Conservation (phyloP, 2,329 filamentous ascomycete species). For the Nothopassalora personata region DNA sequence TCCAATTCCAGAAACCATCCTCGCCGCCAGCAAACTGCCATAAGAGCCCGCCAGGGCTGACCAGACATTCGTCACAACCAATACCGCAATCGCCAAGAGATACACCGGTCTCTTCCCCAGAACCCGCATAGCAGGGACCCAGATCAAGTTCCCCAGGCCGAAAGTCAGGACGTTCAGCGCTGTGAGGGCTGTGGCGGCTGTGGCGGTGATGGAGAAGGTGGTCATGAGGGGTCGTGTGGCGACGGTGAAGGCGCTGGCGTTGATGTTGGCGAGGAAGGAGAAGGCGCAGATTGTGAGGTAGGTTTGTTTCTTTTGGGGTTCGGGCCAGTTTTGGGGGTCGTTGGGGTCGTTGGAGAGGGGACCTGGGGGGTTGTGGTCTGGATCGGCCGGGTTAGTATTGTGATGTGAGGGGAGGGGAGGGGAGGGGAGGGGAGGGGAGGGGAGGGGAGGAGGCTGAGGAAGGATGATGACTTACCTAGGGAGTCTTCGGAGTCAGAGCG, state of each 20-base stretch:
- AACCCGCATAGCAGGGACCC: conserved; percentile 30
- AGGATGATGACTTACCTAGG: no score
- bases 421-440: no score
- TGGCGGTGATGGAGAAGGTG: conserved; percentile 27
- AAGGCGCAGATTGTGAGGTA: conserved; percentile 37
- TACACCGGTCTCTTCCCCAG: conserved; percentile 38
- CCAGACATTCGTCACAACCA: conserved; percentile 36
- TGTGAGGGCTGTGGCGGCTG: conserved; percentile 23
- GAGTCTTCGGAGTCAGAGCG: neutral
- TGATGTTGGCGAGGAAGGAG: conserved; percentile 38
- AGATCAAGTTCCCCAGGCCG: conserved; percentile 30
- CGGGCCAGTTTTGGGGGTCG: conserved; percentile 20
- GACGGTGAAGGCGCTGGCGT: conserved; percentile 37
- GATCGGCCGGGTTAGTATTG: neutral
- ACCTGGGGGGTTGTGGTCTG: neutral
- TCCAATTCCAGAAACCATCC: conserved; percentile 27
- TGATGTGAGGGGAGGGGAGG: neutral
- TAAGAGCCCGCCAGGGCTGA: conserved; percentile 25
- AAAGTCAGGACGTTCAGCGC: conserved; percentile 30
- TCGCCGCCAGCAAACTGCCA: conserved; percentile 22
- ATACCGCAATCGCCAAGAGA: conserved; percentile 30
- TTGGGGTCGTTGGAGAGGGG: conserved; percentile 16
- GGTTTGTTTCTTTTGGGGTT: conserved; percentile 20
- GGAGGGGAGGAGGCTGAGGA: neutral
- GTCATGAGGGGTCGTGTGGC: conserved; percentile 31